phyloP scores from a whole-genome alignment of 768 basidiomycete species.

The Lactarius indigo region DNA sequence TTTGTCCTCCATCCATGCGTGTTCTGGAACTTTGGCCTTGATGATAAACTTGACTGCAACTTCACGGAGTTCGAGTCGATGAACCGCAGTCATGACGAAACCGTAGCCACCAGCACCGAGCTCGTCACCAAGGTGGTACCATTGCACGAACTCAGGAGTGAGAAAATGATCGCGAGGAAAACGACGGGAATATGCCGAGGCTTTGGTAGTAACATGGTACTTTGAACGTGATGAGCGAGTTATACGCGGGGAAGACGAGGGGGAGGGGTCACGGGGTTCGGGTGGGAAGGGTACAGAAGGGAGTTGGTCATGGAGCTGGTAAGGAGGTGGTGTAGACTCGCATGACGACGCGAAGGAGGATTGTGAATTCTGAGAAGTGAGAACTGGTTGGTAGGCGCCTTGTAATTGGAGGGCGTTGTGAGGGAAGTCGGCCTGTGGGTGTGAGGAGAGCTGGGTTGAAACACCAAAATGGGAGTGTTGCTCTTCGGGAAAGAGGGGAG shows the following conservation, averaged over 20 bases:
- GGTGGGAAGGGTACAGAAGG: slow-evolving; percentile 15
- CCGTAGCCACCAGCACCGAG: slow-evolving; percentile 92
- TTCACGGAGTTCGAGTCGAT: slow-evolving; percentile 55
- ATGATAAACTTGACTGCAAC: slow-evolving; percentile 96
- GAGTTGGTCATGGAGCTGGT: slow-evolving; percentile 10
- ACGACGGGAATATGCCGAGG: slow-evolving; percentile 41
- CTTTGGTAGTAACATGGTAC: slow-evolving; percentile 23
- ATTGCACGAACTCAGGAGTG: slow-evolving; percentile 53
- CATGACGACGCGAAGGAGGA: slow-evolving; percentile 11
- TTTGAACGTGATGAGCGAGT: slow-evolving; percentile 13
- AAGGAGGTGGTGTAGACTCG: not conserved
- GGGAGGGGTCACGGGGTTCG: not conserved
- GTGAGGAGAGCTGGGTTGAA: slow-evolving; percentile 1
- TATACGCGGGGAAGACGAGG: slow-evolving; percentile 11
- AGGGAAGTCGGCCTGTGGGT: slow-evolving; percentile 3
- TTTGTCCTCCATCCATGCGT: slow-evolving; percentile 63
- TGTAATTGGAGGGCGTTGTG: slow-evolving; percentile 25
- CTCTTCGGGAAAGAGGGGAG: slow-evolving; percentile 19
- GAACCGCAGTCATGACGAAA: slow-evolving; percentile 85
- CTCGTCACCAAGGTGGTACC: slow-evolving; percentile 66
- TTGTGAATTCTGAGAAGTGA: slow-evolving; percentile 12
- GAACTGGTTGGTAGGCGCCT: slow-evolving; percentile 9
- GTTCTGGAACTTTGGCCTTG: slow-evolving; percentile 61
- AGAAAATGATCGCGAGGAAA: slow-evolving; percentile 64
- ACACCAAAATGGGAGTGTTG: slow-evolving; percentile 7